Conservation (phyloP, 345 rosid species). For the Gossypioides kirkii region DNA sequence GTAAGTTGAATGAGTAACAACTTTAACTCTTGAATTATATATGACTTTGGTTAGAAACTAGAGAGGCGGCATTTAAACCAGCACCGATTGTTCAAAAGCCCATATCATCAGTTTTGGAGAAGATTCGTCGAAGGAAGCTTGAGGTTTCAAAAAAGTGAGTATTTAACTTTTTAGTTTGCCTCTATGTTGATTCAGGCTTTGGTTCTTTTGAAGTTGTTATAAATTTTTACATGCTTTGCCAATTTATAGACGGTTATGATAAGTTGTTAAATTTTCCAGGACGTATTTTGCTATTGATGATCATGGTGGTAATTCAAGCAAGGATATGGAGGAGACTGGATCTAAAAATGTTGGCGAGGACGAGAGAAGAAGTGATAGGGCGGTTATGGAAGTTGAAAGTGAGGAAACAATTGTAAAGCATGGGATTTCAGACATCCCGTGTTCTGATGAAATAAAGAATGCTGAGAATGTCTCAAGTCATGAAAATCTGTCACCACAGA, state of each 20-base stretch:
- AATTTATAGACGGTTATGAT: slow-evolving; percentile 28
- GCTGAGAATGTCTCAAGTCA: slow-evolving; percentile 24
- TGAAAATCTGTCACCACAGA: slow-evolving; percentile 19
- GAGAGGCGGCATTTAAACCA: slow-evolving; percentile 74
- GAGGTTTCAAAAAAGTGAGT: slow-evolving; percentile 71
- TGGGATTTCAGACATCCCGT: slow-evolving; percentile 19
- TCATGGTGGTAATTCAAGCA: slow-evolving; percentile 17
- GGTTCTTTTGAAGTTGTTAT: not conserved
- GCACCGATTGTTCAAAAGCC: slow-evolving; percentile 62
- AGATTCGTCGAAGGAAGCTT: slow-evolving; percentile 70
- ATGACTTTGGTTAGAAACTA: slow-evolving; percentile 45
- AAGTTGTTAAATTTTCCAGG: slow-evolving; percentile 27
- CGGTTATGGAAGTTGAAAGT: slow-evolving; percentile 12
- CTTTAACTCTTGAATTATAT: slow-evolving; percentile 1
- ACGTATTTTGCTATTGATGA: slow-evolving; percentile 18
- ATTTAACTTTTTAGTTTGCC: not conserved
- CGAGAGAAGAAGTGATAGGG: slow-evolving; percentile 19
- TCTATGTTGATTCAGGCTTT: not conserved
- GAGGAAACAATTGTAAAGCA: slow-evolving; percentile 14
- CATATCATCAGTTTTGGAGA: slow-evolving; percentile 75
- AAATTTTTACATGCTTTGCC: not conserved
- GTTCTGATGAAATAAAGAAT: slow-evolving; percentile 24
- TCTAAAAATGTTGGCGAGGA: slow-evolving; percentile 20
- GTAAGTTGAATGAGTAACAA: not conserved
- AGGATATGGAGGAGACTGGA: slow-evolving; percentile 26